Conservation (phyloP, 2,329 filamentous ascomycete genomes). For the Didymella keratinophila region DNA sequence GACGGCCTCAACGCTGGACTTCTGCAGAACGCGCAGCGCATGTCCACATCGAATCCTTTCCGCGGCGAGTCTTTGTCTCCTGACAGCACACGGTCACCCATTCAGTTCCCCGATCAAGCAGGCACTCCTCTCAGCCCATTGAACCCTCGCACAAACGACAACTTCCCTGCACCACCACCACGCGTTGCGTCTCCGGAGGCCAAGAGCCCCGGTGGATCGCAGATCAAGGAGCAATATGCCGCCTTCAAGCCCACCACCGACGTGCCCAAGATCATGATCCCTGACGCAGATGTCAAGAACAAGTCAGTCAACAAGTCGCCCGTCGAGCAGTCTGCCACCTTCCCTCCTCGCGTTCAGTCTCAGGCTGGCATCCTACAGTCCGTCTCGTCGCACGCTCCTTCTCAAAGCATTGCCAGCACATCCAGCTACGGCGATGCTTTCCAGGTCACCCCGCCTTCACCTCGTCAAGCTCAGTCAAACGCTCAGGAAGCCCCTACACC, state of each 20-base stretch:
- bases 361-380: slow-evolving; percentile 39
- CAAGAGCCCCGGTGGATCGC: slow-evolving; percentile 8
- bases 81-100: slow-evolving; percentile 38
- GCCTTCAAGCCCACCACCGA: slow-evolving; percentile 48
- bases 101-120: slow-evolving; percentile 46
- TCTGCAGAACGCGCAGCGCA: slow-evolving; percentile 64
- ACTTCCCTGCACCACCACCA: slow-evolving; percentile 26
- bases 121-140: slow-evolving; percentile 41
- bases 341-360: slow-evolving; percentile 45
- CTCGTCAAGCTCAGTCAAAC: slow-evolving; percentile 33
- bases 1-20: slow-evolving; percentile 57
- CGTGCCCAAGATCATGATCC: slow-evolving; percentile 37
- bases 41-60: slow-evolving; percentile 63
- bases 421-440: slow-evolving; percentile 65
- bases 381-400: slow-evolving; percentile 44
- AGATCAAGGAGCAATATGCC: slow-evolving; percentile 41
- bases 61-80: slow-evolving; percentile 50
- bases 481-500: slow-evolving; percentile 29
- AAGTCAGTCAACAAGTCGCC: slow-evolving; percentile 38
- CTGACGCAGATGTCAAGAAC: slow-evolving; percentile 30
- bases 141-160: slow-evolving; percentile 36
- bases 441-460: slow-evolving; percentile 57
- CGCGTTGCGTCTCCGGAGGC: slow-evolving; percentile 16
- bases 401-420: slow-evolving; percentile 56
- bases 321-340: slow-evolving; percentile 30